A percentile compares a stretch with the other conserved stretches of the same genome.
phyloP scores from a whole-genome alignment of 106 monocot species.

The Dendrobium huoshanense region DNA sequence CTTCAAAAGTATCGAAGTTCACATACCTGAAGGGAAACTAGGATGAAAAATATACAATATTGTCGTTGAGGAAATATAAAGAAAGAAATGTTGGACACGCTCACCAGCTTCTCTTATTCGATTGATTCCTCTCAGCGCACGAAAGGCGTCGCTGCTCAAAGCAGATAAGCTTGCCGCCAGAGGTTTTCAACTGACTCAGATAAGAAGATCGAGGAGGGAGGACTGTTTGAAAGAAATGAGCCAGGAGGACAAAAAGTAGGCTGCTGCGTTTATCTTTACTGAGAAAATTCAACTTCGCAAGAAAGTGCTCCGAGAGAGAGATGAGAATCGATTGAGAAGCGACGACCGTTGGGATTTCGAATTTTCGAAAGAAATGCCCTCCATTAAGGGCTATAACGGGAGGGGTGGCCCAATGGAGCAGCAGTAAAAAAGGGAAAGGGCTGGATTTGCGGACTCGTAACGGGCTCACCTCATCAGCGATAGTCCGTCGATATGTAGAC shows the following conservation, averaged over 20 bases:
- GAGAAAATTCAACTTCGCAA: not conserved
- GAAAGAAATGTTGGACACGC: too few species aligned
- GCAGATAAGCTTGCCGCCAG: not conserved
- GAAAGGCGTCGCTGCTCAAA: not conserved
- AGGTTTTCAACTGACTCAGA: not conserved
- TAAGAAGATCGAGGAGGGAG: not conserved
- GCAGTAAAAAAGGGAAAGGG: not conserved
- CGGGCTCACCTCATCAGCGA: not conserved
- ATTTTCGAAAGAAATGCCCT: constrained; percentile 1
- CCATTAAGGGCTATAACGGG: too few species aligned
- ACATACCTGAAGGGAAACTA: not conserved
- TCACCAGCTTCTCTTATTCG: not conserved
- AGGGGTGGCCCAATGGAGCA: too few species aligned
- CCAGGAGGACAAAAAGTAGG: not conserved
- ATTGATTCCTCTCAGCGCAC: not conserved
- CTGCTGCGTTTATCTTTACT: not conserved
- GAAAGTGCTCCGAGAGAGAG: not conserved
- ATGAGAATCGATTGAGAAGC: not conserved
- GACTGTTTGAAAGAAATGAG: not conserved
- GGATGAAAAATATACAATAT: not conserved
- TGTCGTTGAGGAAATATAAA: not conserved
- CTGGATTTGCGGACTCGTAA: not conserved
- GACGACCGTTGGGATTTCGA: constrained; percentile 2
- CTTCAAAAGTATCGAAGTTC: not conserved
- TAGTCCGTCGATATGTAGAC: not conserved